These are phyloP conservation scores for Schrenkiella parvula DNA, from an alignment of 345 rosid genomes.

Conservation along the genomic window DNA sequence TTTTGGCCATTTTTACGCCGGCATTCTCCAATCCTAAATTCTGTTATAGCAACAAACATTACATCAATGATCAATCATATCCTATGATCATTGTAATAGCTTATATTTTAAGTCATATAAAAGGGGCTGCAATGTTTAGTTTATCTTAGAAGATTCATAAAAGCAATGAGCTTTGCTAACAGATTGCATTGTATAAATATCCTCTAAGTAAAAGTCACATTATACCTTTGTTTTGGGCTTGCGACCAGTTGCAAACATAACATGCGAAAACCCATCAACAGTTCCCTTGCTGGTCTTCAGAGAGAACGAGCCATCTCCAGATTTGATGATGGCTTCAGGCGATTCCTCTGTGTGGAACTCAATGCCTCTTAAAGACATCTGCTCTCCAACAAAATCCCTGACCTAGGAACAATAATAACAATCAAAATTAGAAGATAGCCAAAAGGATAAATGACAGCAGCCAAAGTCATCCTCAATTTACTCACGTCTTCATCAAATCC, in stretches of 20 bases:
- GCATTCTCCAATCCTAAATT: constrained; percentile 78
- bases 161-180: constrained; percentile 1
- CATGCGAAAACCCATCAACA: constrained; percentile 78
- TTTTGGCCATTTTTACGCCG: constrained; percentile 68
- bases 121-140: neutral
- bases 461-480: neutral
- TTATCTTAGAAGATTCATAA: neutral
- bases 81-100: neutral
- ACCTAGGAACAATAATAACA: constrained; percentile 42
- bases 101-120: neutral
- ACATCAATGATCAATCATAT: constrained; percentile 18
- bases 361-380: constrained; percentile 86
- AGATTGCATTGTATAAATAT: neutral
- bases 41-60: constrained; percentile 43
- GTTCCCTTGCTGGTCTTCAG: constrained; percentile 87
- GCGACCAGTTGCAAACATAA: constrained; percentile 99
- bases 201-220: neutral
- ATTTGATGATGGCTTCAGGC: constrained; percentile 74
- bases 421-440: neutral
- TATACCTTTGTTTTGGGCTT: constrained; percentile 85
- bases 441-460: neutral
- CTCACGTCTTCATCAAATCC: constrained; percentile 96
- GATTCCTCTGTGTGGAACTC: constrained; percentile 87
- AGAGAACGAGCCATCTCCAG: constrained; percentile 75
- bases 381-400: constrained; percentile 86